phyloP scores from a whole-genome alignment of 257 asterid species.

The Solanum boliviense region DNA sequence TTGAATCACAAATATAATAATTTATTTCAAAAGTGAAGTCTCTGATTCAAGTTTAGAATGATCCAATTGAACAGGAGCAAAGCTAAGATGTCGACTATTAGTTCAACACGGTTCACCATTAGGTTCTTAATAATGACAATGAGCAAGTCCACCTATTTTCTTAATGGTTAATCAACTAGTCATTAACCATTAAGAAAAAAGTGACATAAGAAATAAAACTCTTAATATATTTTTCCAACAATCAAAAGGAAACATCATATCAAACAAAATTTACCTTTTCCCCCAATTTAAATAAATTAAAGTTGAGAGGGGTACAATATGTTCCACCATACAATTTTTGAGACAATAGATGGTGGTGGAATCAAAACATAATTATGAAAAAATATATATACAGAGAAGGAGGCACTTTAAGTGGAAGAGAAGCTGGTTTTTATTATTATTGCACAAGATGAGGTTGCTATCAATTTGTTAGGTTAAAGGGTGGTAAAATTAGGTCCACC shows the following conservation, averaged over 20 bases:
- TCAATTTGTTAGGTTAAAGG: conserved; percentile 9
- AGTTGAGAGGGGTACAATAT: not conserved
- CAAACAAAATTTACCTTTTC: not conserved
- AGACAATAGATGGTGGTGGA: conserved; percentile 19
- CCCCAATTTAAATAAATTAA: not conserved
- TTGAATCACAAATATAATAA: not conserved
- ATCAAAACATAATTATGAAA: conserved; percentile 1
- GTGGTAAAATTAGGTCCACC: conserved; percentile 15
- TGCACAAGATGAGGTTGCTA: conserved; percentile 5
- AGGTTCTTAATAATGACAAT: not conserved
- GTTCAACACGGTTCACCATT: not conserved
- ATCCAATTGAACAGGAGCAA: no score
- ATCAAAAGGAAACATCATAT: not conserved
- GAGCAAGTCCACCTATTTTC: not conserved
- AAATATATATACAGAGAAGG: not conserved
- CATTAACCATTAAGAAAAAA: not conserved
- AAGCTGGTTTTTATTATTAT: not conserved
- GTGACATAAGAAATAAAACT: not conserved
- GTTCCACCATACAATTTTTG: not conserved
- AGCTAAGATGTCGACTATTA: not conserved
- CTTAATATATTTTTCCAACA: not conserved
- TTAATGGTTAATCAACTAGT: not conserved
- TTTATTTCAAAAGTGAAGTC: not conserved
- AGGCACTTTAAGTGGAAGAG: conserved; percentile 10
- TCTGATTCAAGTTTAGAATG: not conserved